Percentiles rank a stretch among this genome's conserved stretches.
Evolutionary conservation across 2,329 filamentous ascomycete species (phyloP).

Genomic region (Colletotrichum ledebouriae): DNA sequence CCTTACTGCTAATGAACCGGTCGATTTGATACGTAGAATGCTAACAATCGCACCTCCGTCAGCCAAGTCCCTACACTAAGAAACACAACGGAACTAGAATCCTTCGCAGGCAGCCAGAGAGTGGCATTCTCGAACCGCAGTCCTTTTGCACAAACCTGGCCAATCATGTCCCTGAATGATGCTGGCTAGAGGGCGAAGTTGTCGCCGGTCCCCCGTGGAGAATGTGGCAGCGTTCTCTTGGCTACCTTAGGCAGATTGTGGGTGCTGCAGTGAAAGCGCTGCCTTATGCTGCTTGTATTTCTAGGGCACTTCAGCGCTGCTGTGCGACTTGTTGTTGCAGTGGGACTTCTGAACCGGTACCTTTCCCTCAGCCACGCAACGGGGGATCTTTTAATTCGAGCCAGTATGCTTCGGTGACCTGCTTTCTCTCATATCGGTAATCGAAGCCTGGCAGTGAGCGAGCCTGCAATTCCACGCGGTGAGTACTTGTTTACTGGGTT

Average conservation of each 20-base stretch:
- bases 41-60: neutral
- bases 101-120: slow-evolving; percentile 16
- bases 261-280: too few relatives aligned
- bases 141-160: neutral
- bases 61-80: too few relatives aligned
- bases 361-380: neutral
- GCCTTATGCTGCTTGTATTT: neutral
- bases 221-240: neutral
- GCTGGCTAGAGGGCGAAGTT: neutral
- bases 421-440: too few relatives aligned
- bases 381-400: too few relatives aligned
- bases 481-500: too few relatives aligned
- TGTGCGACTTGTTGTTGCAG: too few relatives aligned
- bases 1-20: too few relatives aligned
- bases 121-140: neutral
- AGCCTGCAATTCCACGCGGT: too few relatives aligned
- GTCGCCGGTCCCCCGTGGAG: neutral
- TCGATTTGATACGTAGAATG: neutral
- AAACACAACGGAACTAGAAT: too few relatives aligned
- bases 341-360: neutral
- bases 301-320: too few relatives aligned
- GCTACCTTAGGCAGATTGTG: slow-evolving; percentile 3
- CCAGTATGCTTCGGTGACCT: too few relatives aligned
- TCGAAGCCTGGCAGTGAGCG: too few relatives aligned
- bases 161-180: neutral